phyloP scores from a whole-genome alignment of 2,329 filamentous ascomycete genomes.

The Aureobasidium zeae region DNA sequence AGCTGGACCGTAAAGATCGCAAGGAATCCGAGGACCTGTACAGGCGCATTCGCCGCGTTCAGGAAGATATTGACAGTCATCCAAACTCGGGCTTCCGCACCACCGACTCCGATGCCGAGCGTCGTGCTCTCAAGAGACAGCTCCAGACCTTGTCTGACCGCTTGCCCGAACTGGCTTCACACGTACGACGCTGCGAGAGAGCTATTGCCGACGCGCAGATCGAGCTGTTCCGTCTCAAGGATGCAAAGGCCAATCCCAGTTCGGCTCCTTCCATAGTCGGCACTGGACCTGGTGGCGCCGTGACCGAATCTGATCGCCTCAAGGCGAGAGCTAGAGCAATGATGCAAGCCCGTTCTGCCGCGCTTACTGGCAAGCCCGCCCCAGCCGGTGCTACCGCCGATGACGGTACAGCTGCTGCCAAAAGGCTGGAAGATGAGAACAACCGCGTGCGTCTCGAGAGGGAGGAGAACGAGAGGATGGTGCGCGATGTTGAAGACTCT shows the following conservation, averaged over 20 bases:
- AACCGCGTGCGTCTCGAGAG: slow-evolving; percentile 72
- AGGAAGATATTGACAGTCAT: slow-evolving; percentile 89
- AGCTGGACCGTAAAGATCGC: slow-evolving; percentile 79
- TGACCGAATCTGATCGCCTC: slow-evolving; percentile 88
- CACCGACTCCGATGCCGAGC: slow-evolving; percentile 79
- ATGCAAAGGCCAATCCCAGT: slow-evolving; percentile 82
- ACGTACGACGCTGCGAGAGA: slow-evolving; percentile 83
- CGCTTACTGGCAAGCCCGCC: slow-evolving; percentile 77
- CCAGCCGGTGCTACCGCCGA: slow-evolving; percentile 58
- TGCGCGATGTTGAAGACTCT: slow-evolving; percentile 90
- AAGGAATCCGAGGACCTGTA: slow-evolving; percentile 92
- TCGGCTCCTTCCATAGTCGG: slow-evolving; percentile 76
- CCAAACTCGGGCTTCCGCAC: slow-evolving; percentile 63
- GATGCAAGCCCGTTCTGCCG: slow-evolving; percentile 96
- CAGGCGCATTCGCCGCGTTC: slow-evolving; percentile 78
- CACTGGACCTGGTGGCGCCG: slow-evolving; percentile 78
- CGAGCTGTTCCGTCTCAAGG: slow-evolving; percentile 85
- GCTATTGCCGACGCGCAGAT: slow-evolving; percentile 84
- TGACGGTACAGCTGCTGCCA: slow-evolving; percentile 69
- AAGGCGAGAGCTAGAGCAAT: slow-evolving; percentile 94
- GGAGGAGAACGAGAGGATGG: slow-evolving; percentile 94
- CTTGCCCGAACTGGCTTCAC: slow-evolving; percentile 82
- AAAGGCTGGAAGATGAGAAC: slow-evolving; percentile 81
- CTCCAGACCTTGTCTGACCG: slow-evolving; percentile 82
- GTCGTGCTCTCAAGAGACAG: slow-evolving; percentile 76